Percentiles rank a stretch among this genome's conserved stretches.
These are phyloP conservation scores for Argentina anserina DNA, from an alignment of 306 rosid species.

Conservation along the genomic window DNA sequence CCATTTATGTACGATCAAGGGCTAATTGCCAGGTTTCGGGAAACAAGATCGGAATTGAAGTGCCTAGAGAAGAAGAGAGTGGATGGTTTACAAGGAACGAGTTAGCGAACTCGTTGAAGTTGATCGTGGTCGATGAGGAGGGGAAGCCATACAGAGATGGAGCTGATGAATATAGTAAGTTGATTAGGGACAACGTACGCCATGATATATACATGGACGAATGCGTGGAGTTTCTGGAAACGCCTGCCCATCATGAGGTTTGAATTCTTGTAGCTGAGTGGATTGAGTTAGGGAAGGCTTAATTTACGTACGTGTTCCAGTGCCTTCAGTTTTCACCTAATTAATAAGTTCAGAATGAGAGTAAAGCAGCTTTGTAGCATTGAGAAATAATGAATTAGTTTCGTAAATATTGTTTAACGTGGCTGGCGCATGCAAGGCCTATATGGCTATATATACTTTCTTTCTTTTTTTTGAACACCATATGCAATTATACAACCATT, in stretches of 20 bases:
- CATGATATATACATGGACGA: slow-evolving; percentile 27
- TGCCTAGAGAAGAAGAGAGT: background rate
- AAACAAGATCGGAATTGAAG: slow-evolving; percentile 23
- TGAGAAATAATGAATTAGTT: too few species aligned
- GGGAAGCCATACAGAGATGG: slow-evolving; percentile 24
- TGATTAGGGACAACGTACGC: slow-evolving; percentile 15
- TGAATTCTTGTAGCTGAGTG: too few species aligned
- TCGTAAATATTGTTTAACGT: too few species aligned
- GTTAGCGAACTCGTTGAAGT: background rate
- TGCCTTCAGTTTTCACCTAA: too few species aligned
- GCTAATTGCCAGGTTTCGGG: slow-evolving; percentile 23
- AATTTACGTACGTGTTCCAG: too few species aligned
- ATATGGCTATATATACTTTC: too few species aligned
- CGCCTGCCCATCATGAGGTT: background rate
- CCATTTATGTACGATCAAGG: slow-evolving; percentile 24
- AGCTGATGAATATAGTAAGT: slow-evolving; percentile 23
- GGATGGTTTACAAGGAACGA: background rate
- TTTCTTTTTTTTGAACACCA: too few species aligned
- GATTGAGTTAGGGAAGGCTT: background rate
- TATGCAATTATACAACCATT: too few species aligned
- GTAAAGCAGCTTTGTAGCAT: too few species aligned
- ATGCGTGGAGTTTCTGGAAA: background rate
- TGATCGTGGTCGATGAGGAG: background rate
- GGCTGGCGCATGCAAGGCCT: too few species aligned
- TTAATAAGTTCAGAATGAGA: too few species aligned